Base-by-base conservation (phyloP, 139 green algal genomes). In the Chlamydomonas eustigma region DNA sequence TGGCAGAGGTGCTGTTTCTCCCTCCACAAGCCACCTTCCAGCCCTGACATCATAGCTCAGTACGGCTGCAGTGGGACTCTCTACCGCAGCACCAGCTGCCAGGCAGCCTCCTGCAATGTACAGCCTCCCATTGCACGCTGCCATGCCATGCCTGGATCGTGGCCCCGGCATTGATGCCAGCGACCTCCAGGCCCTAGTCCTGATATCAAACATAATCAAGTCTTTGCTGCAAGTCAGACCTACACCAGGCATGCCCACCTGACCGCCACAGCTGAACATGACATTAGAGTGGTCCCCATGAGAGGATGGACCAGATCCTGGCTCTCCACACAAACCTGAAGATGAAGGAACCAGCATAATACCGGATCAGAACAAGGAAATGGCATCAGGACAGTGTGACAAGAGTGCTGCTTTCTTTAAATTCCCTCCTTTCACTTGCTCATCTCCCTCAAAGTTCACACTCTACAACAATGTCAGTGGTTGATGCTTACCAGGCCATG, bases 131-230 rank as follows among this genome's bases (percentile, higher is more conserved):
- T 6, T 31, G 33, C 33, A 39, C 28, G 65, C 65, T 12, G 65
- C 65, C 33, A 72, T 44, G 4, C 65, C 65, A 34, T 72, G 65
- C 33, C 31, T n/a, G 4, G 34, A 18, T 33, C 34, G 65, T 3
- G 65, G 24, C 5, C 12, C 28, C 4, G 65, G 65, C 65, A 72
- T 72, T 3, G 65, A 34, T 3, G 3, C 31, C 8, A 72, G 65
- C 18, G 65, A 4, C 33, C 24, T 72, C 65, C 65, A 72, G 33
- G 65, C 34, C 33, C 28, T 5, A 25, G 65, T 72, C 33, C 65
- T 33, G 18, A 72, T 34, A 24, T 72, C 65, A n/a, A 72, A 31
- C 65, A 72, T 72, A 4, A 72, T 5, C 18, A 72, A 28, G n/a
- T 68, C 52, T 28, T 22, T 35, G 52, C 52, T 68, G 52, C 52